phyloP scores from a whole-genome alignment of 148 eudicot species.

The Rheum nobile region DNA sequence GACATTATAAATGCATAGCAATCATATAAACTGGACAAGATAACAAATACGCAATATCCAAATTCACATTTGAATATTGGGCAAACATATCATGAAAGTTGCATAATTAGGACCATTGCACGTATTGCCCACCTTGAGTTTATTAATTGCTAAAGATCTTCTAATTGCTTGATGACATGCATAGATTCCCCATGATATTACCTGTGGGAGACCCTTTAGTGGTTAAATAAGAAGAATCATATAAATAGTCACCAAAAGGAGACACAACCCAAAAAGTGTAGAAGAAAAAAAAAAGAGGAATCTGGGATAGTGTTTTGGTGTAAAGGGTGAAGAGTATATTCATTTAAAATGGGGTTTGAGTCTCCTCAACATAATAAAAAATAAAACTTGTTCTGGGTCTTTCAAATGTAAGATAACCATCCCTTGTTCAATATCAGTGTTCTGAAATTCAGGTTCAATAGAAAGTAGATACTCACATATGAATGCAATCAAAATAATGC shows the following conservation, averaged over 20 bases:
- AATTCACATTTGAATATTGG: background rate
- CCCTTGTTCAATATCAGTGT: background rate
- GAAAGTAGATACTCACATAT: too few species aligned
- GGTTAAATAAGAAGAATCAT: conserved; percentile 3
- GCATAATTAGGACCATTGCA: background rate
- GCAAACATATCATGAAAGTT: conserved; percentile 3
- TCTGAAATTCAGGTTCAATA: background rate
- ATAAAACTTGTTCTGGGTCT: background rate
- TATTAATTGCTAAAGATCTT: background rate
- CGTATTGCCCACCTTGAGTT: background rate
- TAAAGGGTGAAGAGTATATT: background rate
- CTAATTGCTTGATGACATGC: conserved; percentile 5
- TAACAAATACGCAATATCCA: conserved; percentile 1
- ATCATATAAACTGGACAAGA: background rate
- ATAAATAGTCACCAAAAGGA: background rate
- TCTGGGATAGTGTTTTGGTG: background rate
- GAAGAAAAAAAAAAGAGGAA: background rate
- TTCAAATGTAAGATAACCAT: background rate
- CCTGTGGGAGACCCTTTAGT: background rate
- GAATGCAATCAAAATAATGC: too few species aligned
- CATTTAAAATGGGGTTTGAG: background rate
- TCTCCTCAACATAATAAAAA: background rate
- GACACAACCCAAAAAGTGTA: background rate
- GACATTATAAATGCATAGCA: background rate
- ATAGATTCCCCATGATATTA: background rate